These are phyloP conservation scores for Fusarium nodosum DNA, from an alignment of 2,329 filamentous ascomycete genomes.

Conservation along the genomic window DNA sequence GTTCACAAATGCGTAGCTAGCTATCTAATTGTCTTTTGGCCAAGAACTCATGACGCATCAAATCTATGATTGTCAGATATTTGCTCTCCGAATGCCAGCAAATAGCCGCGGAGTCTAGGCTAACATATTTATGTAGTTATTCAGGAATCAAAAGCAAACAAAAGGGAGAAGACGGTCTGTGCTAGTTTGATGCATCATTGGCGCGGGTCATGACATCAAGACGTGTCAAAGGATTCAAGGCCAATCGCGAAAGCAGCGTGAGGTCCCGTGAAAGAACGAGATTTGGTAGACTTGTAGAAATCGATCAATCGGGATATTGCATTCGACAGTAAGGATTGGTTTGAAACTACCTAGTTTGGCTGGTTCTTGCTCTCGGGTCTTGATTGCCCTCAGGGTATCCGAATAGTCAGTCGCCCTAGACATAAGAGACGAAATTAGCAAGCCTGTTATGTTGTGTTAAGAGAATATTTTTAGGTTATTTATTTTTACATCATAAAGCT, in stretches of 20 bases:
- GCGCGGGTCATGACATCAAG: conserved; percentile 32
- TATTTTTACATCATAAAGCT: too few species aligned
- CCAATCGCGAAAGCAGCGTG: conserved; percentile 4
- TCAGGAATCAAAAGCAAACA: conserved; percentile 21
- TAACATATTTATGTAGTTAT: neutral
- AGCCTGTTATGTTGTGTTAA: too few species aligned
- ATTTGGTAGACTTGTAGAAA: neutral
- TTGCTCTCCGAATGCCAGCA: neutral
- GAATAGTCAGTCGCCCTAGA: too few species aligned
- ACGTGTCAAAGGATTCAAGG: neutral
- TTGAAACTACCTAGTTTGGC: neutral
- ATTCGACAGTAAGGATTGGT: neutral
- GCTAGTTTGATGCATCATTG: conserved; percentile 39
- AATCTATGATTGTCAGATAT: neutral
- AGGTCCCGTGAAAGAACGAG: conserved; percentile 27
- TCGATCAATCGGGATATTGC: neutral
- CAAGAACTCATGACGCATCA: conserved; percentile 15
- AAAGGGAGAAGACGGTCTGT: conserved; percentile 16
- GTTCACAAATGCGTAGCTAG: neutral
- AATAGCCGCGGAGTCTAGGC: neutral
- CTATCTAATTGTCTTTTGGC: neutral
- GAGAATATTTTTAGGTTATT: too few species aligned
- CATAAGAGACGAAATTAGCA: too few species aligned
- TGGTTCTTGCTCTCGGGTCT: neutral
- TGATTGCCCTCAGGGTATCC: neutral